Percentiles rank a stretch among this genome's conserved stretches.
These are phyloP conservation scores for Stephanodiscus triporus DNA, from an alignment of 108 stramenopile species.

Conservation along the genomic window DNA sequence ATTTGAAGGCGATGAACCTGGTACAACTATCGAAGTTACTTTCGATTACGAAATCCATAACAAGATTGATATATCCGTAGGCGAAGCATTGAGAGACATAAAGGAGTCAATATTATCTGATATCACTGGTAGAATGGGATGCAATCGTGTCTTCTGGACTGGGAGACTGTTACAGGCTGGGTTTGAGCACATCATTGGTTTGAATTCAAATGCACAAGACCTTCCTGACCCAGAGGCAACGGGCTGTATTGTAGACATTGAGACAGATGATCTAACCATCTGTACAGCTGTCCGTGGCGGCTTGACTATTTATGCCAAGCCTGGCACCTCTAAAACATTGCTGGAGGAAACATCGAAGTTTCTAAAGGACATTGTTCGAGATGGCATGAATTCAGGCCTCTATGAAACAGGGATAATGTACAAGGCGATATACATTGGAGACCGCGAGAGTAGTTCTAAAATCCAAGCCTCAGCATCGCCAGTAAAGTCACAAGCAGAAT, in stretches of 20 bases:
- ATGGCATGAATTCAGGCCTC: constrained; percentile 30
- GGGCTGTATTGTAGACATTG: constrained; percentile 39
- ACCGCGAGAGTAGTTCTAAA: constrained; percentile 26
- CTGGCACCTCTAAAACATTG: constrained; percentile 17
- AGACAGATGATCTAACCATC: constrained; percentile 16
- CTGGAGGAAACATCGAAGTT: constrained; percentile 10
- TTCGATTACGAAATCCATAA: constrained; percentile 51
- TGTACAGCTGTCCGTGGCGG: constrained; percentile 40
- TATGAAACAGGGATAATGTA: constrained; percentile 24
- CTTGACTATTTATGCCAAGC: constrained; percentile 32
- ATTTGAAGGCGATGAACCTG: constrained; percentile 4
- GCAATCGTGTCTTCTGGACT: constrained; percentile 13
- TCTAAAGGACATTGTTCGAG: constrained; percentile 16
- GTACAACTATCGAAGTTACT: constrained; percentile 18
- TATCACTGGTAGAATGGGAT: constrained; percentile 33
- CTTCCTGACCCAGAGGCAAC: constrained; percentile 37
- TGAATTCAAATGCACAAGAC: constrained; percentile 25
- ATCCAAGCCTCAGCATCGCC: neutral
- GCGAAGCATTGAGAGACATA: constrained; percentile 37
- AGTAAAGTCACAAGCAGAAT: neutral
- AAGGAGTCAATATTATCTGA: constrained; percentile 38
- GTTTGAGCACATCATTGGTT: constrained; percentile 24
- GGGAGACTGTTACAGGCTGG: constrained; percentile 19
- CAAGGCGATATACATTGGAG: constrained; percentile 40
- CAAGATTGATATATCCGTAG: constrained; percentile 26